Evolutionary conservation across 164 flowering plant genomes (phyloP).

Genomic region (Chimonanthus salicifolius): DNA sequence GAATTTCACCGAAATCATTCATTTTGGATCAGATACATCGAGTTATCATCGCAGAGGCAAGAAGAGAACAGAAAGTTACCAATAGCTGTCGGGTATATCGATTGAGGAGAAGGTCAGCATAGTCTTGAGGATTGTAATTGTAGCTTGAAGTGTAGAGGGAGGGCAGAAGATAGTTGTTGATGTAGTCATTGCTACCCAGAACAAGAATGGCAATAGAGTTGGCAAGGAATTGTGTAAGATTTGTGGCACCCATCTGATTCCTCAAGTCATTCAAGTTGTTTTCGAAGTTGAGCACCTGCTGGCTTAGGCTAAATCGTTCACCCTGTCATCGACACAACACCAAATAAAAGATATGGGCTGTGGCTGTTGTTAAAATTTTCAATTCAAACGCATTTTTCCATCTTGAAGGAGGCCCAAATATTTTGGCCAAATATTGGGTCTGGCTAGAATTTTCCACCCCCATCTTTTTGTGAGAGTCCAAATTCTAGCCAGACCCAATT

Average conservation of each 20-base stretch:
- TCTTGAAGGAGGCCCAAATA: too few relatives aligned
- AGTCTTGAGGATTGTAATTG: constrained; percentile 23
- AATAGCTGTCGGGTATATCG: constrained; percentile 33
- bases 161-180: constrained; percentile 40
- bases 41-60: too few relatives aligned
- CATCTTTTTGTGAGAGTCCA: too few relatives aligned
- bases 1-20: too few relatives aligned
- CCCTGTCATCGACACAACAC: constrained; percentile 39
- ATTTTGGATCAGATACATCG: too few relatives aligned
- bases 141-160: constrained; percentile 22
- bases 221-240: constrained; percentile 15
- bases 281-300: constrained; percentile 62
- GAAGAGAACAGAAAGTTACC: constrained; percentile 13
- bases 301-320: constrained; percentile 46
- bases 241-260: constrained; percentile 15
- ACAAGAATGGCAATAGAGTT: constrained; percentile 25
- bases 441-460: too few relatives aligned
- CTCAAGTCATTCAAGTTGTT: constrained; percentile 41
- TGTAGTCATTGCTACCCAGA: constrained; percentile 44
- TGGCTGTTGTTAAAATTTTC: too few relatives aligned
- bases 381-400: too few relatives aligned
- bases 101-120: constrained; percentile 30
- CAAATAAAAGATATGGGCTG: too few relatives aligned
- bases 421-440: too few relatives aligned
- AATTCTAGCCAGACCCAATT: too few relatives aligned